Evolutionary conservation across 345 rosid species (phyloP).

Genomic region (Populus alba): DNA sequence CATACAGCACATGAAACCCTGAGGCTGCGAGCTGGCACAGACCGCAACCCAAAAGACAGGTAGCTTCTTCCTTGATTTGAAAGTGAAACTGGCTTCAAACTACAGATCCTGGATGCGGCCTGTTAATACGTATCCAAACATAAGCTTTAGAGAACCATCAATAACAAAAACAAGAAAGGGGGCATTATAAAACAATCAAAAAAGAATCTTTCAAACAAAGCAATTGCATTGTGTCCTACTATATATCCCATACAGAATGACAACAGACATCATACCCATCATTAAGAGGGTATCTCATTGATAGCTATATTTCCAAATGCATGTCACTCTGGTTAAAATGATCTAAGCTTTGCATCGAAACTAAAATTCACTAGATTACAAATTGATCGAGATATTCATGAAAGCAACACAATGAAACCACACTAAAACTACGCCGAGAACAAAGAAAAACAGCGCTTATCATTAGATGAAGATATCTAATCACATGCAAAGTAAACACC

Average conservation of each 20-base stretch:
- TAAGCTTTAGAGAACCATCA: neutral
- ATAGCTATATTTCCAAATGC: neutral
- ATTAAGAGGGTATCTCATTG: neutral
- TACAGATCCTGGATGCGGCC: constrained; percentile 17
- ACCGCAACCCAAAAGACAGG: constrained; percentile 17
- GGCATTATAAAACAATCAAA: neutral
- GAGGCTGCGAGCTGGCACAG: constrained; percentile 43
- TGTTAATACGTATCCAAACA: constrained; percentile 1
- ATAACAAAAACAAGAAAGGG: neutral
- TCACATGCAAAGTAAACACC: neutral
- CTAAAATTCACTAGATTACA: neutral
- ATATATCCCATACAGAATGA: neutral
- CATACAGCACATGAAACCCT: constrained; percentile 58
- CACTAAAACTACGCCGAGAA: neutral
- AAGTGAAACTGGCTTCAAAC: constrained; percentile 16
- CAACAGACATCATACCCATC: neutral
- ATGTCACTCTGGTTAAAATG: neutral
- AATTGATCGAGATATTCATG: neutral
- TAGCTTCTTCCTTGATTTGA: constrained; percentile 11
- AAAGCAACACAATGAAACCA: neutral
- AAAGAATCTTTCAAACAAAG: neutral
- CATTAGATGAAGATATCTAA: neutral
- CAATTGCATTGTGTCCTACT: neutral
- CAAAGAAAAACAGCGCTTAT: neutral
- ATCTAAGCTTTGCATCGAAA: neutral